Evolutionary conservation across 169 alveolate species (phyloP).

Genomic region (Eimeria acervulina): DNA sequence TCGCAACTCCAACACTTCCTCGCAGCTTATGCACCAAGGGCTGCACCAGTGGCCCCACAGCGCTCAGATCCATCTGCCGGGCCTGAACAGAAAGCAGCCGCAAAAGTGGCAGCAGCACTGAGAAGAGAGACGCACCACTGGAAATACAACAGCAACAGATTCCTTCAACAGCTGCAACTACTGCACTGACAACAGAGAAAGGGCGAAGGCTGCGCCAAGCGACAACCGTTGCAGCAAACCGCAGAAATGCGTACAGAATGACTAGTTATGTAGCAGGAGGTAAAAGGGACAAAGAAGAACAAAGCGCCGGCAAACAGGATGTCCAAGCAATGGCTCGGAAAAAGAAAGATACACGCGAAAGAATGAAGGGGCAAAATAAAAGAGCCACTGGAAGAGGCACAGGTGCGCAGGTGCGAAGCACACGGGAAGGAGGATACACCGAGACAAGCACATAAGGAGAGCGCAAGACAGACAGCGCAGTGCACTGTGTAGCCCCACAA

Average conservation of each 20-base stretch:
- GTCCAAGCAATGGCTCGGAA: neutral
- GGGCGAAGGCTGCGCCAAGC: neutral
- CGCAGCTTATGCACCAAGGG: slow-evolving; percentile 80
- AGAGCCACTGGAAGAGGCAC: neutral
- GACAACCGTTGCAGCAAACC: neutral
- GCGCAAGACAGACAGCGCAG: neutral
- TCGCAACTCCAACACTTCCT: slow-evolving; percentile 76
- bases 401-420: neutral
- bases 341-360: too few relatives aligned
- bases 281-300: neutral
- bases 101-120: slow-evolving; percentile 19
- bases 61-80: slow-evolving; percentile 66
- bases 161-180: slow-evolving; percentile 4
- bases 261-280: neutral
- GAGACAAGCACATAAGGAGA: neutral
- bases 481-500: slow-evolving; percentile 16
- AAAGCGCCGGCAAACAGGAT: neutral
- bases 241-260: neutral
- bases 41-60: slow-evolving; percentile 64
- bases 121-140: neutral
- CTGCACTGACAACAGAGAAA: slow-evolving; percentile 24
- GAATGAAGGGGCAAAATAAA: neutral
- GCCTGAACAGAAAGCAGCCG: slow-evolving; percentile 67
- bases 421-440: neutral
- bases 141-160: neutral